Evolutionary conservation across 2,329 filamentous ascomycete species (phyloP).

Genomic region (Aspergillus sp.): DNA sequence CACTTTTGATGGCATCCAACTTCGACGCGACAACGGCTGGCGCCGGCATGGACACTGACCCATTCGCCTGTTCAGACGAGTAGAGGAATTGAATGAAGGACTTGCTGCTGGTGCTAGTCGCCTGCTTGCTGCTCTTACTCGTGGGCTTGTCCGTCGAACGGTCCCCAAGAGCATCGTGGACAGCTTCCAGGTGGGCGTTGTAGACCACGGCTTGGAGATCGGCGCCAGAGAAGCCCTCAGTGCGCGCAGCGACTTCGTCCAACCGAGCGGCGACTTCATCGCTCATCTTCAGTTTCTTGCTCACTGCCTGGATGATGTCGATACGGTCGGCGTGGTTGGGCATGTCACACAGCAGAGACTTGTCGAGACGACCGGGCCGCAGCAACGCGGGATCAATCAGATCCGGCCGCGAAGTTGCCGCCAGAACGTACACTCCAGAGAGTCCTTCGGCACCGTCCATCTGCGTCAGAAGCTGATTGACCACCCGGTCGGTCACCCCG

Average conservation of each 20-base stretch:
- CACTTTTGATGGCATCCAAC: conserved; percentile 72
- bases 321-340: conserved; percentile 75
- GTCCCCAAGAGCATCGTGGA: conserved; percentile 83
- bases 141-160: conserved; percentile 41
- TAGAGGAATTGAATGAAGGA: conserved; percentile 81
- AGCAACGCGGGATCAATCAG: conserved; percentile 92
- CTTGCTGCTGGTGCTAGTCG: conserved; percentile 36
- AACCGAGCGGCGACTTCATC: conserved; percentile 64
- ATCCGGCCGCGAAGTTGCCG: conserved; percentile 89
- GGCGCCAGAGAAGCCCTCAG: conserved; percentile 88
- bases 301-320: conserved; percentile 85
- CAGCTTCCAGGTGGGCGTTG: conserved; percentile 94
- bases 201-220: conserved; percentile 94
- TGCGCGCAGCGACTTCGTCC: conserved; percentile 72
- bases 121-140: conserved; percentile 26
- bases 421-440: conserved; percentile 91
- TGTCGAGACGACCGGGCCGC: conserved; percentile 88
- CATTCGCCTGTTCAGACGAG: conserved; percentile 57
- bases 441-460: conserved; percentile 98
- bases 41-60: conserved; percentile 65
- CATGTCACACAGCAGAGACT: conserved; percentile 88
- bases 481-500: conserved; percentile 96
- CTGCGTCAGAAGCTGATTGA: conserved; percentile 96
- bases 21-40: conserved; percentile 78
- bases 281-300: conserved; percentile 73